These are phyloP conservation scores for Purshia tridentata DNA, from an alignment of 306 rosid genomes.

Conservation along the genomic window DNA sequence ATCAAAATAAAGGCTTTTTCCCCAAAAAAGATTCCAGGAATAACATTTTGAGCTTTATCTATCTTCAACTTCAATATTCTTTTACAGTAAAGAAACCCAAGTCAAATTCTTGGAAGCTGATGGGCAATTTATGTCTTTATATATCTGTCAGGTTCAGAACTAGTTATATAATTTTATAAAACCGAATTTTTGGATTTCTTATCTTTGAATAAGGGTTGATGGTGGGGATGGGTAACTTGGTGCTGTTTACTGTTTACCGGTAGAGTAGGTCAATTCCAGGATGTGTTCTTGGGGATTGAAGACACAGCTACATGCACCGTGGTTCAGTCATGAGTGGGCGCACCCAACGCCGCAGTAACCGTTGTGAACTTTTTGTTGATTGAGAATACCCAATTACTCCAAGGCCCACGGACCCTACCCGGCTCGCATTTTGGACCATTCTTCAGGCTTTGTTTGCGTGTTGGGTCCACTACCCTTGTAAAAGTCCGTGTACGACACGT, in stretches of 20 bases:
- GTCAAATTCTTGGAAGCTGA: slow-evolving; percentile 11
- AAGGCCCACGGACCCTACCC: background rate
- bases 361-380: slow-evolving; percentile 11
- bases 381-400: too few relatives aligned
- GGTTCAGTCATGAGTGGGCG: slow-evolving; percentile 19
- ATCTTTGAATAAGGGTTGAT: too few relatives aligned
- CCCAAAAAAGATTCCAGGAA: slow-evolving; percentile 8
- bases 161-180: too few relatives aligned
- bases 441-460: background rate
- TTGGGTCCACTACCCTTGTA: background rate
- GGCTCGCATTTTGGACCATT: background rate
- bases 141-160: too few relatives aligned
- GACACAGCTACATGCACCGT: too few relatives aligned
- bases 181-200: too few relatives aligned
- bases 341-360: slow-evolving; percentile 28
- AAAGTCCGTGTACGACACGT: background rate
- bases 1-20: background rate
- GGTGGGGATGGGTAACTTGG: too few relatives aligned
- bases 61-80: background rate
- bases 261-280: too few relatives aligned
- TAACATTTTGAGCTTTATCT: background rate
- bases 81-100: slow-evolving; percentile 9
- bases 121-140: background rate
- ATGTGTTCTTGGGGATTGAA: too few relatives aligned
- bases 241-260: too few relatives aligned